Evolutionary conservation across 768 basidiomycete species (phyloP), one percentile per base, ranked within the genome.

Genomic region (Suillus paluster): DNA sequence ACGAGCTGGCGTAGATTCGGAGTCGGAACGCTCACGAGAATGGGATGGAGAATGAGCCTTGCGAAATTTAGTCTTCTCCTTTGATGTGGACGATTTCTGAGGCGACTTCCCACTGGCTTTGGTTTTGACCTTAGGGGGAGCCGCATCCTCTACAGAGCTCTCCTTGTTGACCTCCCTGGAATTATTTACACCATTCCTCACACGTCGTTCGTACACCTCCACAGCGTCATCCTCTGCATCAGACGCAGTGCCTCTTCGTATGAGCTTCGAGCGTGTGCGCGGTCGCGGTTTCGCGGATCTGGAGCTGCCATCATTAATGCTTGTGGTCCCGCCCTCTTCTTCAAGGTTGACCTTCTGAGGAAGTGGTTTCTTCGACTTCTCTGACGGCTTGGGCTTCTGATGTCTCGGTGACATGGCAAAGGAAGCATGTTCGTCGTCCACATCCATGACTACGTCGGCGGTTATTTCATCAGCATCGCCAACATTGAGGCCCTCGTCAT

Each of bases 381-480:
- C 52, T 1, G 34, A 44, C 15, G 59, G 39, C 39, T 52, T 69
- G 19, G 34, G 27, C 42, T 64, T 60, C 12, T 23, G 33, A 14
- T 48, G 5, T 36, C 38, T 11, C 10, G 17, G 30, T 19, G 57
- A 15, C 25, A 21, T 63, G 8, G 42, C n/a, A 23, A 58, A 48
- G 21, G 42, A 41, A 45, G n/a, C 12, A 21, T 46, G 21, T 17
- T 58, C 57, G 27, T 58, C 62, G n/a, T 67, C 61, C 8, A 38
- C n/a, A 39, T 63, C 59, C 58, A 59, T 54, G 48, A 23, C 30
- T 30, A 17, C 58, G 7, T 56, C 38, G 10, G 36, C 53, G 4
- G 7, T 25, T 25, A 46, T 54, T 25, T 66, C 61, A 9, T 58
- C 66, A 36, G 58, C 61, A n/a, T 58, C 64, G n/a, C 60, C 46